Percentiles rank a stretch among this genome's conserved stretches.
These are phyloP conservation scores for Mycena rebaudengoi DNA, from an alignment of 768 basidiomycete species.

Conservation along the genomic window DNA sequence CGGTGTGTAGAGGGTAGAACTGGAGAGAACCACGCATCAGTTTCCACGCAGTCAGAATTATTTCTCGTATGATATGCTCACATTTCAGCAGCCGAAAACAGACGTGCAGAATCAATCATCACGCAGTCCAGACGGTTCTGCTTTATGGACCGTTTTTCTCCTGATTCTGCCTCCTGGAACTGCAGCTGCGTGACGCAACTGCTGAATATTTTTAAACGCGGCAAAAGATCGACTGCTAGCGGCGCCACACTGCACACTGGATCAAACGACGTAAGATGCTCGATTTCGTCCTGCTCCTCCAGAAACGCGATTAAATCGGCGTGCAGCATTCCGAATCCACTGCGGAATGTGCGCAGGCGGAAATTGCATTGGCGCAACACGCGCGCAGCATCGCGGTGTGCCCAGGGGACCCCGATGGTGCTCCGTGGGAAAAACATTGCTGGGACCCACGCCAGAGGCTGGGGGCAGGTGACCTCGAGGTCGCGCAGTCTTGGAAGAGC, in stretches of 20 bases:
- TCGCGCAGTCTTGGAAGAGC: neutral
- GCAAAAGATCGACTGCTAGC: neutral
- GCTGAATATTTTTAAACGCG: neutral
- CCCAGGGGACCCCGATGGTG: neutral
- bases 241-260: neutral
- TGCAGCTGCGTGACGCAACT: neutral
- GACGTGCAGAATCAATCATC: too few relatives aligned
- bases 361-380: neutral
- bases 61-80: too few relatives aligned
- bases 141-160: neutral
- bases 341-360: neutral
- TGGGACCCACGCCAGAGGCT: neutral
- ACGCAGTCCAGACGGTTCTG: neutral
- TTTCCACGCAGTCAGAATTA: too few relatives aligned
- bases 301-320: neutral
- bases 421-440: neutral
- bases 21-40: too few relatives aligned
- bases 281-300: neutral
- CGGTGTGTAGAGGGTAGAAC: too few relatives aligned
- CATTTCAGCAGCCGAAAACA: too few relatives aligned
- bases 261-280: conserved; percentile 2
- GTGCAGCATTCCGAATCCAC: neutral
- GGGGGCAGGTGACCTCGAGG: neutral
- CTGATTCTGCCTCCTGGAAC: neutral
- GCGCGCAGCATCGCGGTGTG: neutral